Base-by-base conservation (phyloP, 257 asterid species). In the Petrea volubilis region DNA sequence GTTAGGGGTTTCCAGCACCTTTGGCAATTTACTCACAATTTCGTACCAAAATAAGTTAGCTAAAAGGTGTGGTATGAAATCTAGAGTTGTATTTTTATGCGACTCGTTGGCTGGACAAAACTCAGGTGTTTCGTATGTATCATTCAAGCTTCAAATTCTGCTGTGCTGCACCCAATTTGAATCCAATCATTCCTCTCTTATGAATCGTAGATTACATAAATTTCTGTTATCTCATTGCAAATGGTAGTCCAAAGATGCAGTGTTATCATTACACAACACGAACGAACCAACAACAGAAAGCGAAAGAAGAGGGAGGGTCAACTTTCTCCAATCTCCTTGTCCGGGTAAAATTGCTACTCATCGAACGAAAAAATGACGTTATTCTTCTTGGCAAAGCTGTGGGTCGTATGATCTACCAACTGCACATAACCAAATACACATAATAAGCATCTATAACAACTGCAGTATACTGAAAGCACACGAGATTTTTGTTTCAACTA, bases 391-490 rank as follows among this genome's bases (percentile, higher is more conserved):
- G 9, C 64, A 79, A 90, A 93, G 60, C 78, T 2, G 61, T 93
- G 90, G 0, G 86, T 85, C 10, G 97, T 93, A 73, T 84, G 97
- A 80, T 93, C 98, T 3, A 86, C 92, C 71, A 83, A 87, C 98
- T 88, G 91, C 83, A 55, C 64, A 47, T 2, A 20, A 21, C 23
- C 8, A 62, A n/a, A 38, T 8, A 38, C 8, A 38, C 2, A 7
- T 38, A 5, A 38, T 5, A 38, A n/a, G n/a, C n/a, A n/a, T n/a
- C n/a, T n/a, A n/a, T n/a, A n/a, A n/a, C n/a, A n/a, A n/a, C n/a
- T n/a, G n/a, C n/a, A n/a, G n/a, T n/a, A n/a, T n/a, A n/a, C n/a
- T n/a, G n/a, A n/a, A n/a, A n/a, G n/a, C n/a, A n/a, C n/a, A n/a
- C n/a, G n/a, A n/a, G n/a, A n/a, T n/a, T n/a, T n/a, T n/a, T n/a